Base-by-base conservation (phyloP, 192 early-diverging fungal genomes). In the Gamsiella multidivaricata region DNA sequence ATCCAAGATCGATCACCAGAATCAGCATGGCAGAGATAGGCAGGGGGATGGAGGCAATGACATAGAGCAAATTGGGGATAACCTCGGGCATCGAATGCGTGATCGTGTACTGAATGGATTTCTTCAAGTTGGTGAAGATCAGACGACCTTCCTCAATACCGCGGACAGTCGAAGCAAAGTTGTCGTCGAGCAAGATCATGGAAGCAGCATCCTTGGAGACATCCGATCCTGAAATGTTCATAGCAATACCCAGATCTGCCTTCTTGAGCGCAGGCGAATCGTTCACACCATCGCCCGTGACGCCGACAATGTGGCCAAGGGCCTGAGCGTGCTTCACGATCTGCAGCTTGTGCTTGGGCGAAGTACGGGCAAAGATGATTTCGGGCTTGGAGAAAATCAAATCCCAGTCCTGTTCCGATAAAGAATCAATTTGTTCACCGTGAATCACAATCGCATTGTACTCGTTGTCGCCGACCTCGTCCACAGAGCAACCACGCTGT, bases 171-270 rank as follows among this genome's bases (percentile, higher is more conserved):
- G 94, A 94, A 15, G 97, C 95, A 91, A 99, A 99, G 88, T 99
- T 98, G 81, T 99, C 95, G 80, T 99, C 96, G 39, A 99, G 79
- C 54, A 99, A 83, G 72, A 99, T 96, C 97, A 99, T 99, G 51
- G 95, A 86, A 23, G 97, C 97, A 8, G 94, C 94, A 65, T 96
- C 95, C 81, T 99, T 99, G 34, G 94, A 94, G 26, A 98, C 96
- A 80, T 99, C 97, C 3, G 93, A 94, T 42, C 96, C 97, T 46
- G 92, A 93, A 34, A 91, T 78, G 84, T 97, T 96, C 97, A 99
- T 99, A 23, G 97, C 91, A 80, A 99, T 98, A 59, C 97, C 97
- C 57, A 99, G 79, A 82, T 99, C 95, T 1, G 96, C 96, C 84
- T 96, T 96, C 81, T 97, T 97, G 32, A 99, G 82, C 25, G 96